Conservation (phyloP, 1,139 yeast species). For the Saccharomyces hybrid region DNA sequence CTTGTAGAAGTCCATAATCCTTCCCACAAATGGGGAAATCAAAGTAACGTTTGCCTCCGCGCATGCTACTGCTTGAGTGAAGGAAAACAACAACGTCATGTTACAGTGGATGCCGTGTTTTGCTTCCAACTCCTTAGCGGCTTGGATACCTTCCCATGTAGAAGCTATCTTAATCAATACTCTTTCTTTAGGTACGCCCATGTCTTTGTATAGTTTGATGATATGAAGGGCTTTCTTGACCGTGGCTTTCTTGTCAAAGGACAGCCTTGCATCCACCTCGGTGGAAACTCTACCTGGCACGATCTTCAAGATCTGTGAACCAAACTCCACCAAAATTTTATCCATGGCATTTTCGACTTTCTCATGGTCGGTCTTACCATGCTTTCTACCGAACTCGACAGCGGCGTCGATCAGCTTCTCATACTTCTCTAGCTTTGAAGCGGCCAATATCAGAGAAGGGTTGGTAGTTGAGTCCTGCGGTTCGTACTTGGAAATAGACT, state of each 20-base stretch:
- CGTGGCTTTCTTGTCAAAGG: constrained; percentile 89
- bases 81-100: constrained; percentile 88
- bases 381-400: constrained; percentile 67
- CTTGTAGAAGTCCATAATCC: constrained; percentile 97
- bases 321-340: constrained; percentile 88
- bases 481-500: constrained; percentile 90
- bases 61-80: constrained; percentile 95
- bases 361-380: constrained; percentile 50
- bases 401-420: constrained; percentile 84
- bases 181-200: constrained; percentile 81
- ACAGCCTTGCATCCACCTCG: constrained; percentile 95
- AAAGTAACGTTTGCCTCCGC: constrained; percentile 95
- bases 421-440: constrained; percentile 83
- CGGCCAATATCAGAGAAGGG: constrained; percentile 95
- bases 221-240: constrained; percentile 81
- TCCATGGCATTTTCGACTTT: constrained; percentile 75
- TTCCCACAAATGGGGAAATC: constrained; percentile 96
- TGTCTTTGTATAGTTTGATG: constrained; percentile 72
- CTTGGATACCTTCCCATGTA: constrained; percentile 98
- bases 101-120: constrained; percentile 89
- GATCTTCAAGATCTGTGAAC: constrained; percentile 80
- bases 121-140: constrained; percentile 81
- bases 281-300: constrained; percentile 99
- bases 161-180: constrained; percentile 92
- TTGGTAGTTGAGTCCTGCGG: constrained; percentile 99